These are phyloP conservation scores for Chloris gayana DNA, from an alignment of 176 grass and related monocot genomes.

Conservation along the genomic window DNA sequence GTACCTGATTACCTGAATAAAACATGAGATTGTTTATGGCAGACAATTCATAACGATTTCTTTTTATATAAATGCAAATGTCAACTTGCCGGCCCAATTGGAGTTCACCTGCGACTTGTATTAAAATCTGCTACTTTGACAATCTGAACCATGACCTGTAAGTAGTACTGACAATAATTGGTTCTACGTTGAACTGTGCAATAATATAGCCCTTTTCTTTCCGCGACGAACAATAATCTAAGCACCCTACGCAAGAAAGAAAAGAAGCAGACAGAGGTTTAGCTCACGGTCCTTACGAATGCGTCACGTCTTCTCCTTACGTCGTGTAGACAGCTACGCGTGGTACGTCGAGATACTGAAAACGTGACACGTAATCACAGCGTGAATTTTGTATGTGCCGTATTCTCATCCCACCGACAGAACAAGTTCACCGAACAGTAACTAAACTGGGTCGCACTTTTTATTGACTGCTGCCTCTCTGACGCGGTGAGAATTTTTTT, in stretches of 20 bases:
- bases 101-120: not conserved
- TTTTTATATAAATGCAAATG: conserved; percentile 26
- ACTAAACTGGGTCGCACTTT: not conserved
- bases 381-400: not conserved
- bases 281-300: conserved; percentile 1
- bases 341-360: not conserved
- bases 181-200: not conserved
- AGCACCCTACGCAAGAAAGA: not conserved
- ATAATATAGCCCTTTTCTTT: not conserved
- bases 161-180: not conserved
- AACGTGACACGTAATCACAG: not conserved
- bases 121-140: conserved; percentile 19
- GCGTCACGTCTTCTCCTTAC: conserved; percentile 5
- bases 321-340: not conserved
- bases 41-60: not conserved
- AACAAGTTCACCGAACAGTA: not conserved
- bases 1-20: not conserved
- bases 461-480: not conserved
- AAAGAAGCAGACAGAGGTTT: not conserved
- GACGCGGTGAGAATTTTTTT: conserved; percentile 10
- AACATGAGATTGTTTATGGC: not conserved
- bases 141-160: not conserved
- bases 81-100: conserved; percentile 30
- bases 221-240: no score
- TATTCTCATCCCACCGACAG: not conserved